Percentiles rank a stretch among this genome's conserved stretches.
Conservation (phyloP, 202 grass and related monocot genomes). For the Musa balbisiana region DNA sequence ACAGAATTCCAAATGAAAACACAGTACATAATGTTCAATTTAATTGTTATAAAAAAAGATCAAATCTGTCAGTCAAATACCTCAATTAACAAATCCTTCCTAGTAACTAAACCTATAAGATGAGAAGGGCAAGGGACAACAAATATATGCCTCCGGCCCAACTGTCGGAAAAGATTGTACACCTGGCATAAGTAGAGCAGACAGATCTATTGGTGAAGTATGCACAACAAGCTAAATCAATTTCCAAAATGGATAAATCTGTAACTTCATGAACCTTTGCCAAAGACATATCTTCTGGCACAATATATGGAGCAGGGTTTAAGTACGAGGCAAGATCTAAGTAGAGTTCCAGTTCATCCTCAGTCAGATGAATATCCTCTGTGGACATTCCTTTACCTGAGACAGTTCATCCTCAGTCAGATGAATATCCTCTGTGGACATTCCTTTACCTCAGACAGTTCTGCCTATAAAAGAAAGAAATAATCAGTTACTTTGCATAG, state of each 20-base stretch:
- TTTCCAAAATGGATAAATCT: constrained; percentile 1
- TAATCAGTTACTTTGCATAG: constrained; percentile 15
- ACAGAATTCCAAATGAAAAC: background rate
- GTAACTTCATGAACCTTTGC: constrained; percentile 50
- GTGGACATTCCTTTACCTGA: constrained; percentile 94
- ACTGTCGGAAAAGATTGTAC: constrained; percentile 94
- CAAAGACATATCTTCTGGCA: constrained; percentile 94
- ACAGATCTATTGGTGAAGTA: background rate
- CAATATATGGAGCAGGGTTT: constrained; percentile 90
- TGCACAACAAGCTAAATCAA: background rate
- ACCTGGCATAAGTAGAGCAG: constrained; percentile 40
- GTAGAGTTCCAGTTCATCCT: constrained; percentile 75
- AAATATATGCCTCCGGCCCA: constrained; percentile 93
- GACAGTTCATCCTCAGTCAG: constrained; percentile 80
- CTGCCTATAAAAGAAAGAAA: constrained; percentile 40
- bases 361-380: constrained; percentile 88
- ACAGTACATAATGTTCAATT: too few species aligned
- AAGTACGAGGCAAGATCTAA: constrained; percentile 94
- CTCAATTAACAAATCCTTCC: constrained; percentile 95
- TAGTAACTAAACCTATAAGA: constrained; percentile 87
- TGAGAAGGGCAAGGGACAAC: constrained; percentile 82
- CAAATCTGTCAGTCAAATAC: constrained; percentile 27
- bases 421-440: constrained; percentile 91
- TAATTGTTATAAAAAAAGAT: background rate
- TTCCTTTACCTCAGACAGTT: constrained; percentile 89